These are phyloP conservation scores for Dothistroma pini DNA, from an alignment of 2,329 filamentous ascomycete species.

Conservation along the genomic window DNA sequence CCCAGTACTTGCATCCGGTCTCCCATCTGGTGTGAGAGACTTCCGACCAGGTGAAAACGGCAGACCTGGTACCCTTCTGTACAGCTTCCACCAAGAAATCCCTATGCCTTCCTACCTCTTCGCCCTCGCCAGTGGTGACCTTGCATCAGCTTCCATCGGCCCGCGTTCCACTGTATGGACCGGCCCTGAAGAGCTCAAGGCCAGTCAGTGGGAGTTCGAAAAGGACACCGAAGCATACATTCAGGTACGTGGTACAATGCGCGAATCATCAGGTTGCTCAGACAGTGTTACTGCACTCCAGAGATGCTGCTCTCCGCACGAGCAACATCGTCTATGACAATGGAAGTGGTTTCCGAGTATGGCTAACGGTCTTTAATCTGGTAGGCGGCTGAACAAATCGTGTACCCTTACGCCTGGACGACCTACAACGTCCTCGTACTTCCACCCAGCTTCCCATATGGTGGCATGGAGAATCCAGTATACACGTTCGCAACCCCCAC, in stretches of 20 bases:
- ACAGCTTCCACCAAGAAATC: conserved; percentile 83
- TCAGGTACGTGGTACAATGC: conserved; percentile 39
- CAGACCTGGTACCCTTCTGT: conserved; percentile 56
- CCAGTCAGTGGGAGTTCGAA: conserved; percentile 87
- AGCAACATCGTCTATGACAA: no score
- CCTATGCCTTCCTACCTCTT: conserved; percentile 95
- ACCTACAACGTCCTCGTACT: conserved; percentile 91
- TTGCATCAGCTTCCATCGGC: conserved; percentile 80
- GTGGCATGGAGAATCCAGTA: conserved; percentile 58
- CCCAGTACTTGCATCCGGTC: conserved; percentile 86
- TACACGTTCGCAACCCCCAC: conserved; percentile 95
- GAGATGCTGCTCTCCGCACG: no score
- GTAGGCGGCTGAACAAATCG: conserved; percentile 66
- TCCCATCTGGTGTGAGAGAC: conserved; percentile 55
- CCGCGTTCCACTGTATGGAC: conserved; percentile 80
- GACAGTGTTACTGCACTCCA: no score
- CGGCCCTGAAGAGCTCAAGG: conserved; percentile 79
- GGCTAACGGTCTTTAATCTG: no score
- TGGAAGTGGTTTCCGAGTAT: no score
- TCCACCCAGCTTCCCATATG: conserved; percentile 86
- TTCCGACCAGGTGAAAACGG: conserved; percentile 53
- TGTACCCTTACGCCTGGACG: conserved; percentile 90
- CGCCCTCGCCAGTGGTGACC: conserved; percentile 80
- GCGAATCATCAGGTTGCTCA: no score
- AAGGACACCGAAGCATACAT: conserved; percentile 89